These are phyloP conservation scores for Arctium minus DNA, from an alignment of 129 eudicot species.

Conservation along the genomic window DNA sequence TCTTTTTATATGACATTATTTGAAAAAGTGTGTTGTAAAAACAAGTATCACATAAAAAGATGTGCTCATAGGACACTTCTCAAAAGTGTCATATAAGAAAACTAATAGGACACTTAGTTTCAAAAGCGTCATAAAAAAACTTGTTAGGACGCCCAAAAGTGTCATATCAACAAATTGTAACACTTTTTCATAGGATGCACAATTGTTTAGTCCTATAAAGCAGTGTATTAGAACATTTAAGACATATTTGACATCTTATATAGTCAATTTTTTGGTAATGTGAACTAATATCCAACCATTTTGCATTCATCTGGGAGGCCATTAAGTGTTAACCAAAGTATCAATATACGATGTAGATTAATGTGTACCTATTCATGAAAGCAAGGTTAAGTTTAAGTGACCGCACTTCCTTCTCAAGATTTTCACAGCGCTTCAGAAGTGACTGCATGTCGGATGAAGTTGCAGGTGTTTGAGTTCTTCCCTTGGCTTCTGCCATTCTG, in stretches of 20 bases:
- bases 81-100: too few species aligned
- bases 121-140: neutral
- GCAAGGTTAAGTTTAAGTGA: constrained; percentile 81
- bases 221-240: neutral
- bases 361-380: constrained; percentile 77
- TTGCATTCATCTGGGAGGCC: too few species aligned
- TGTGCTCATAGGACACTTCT: too few species aligned
- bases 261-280: too few species aligned
- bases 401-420: constrained; percentile 89
- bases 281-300: too few species aligned
- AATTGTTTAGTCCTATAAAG: neutral
- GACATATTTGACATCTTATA: neutral
- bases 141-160: neutral
- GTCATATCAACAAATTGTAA: neutral
- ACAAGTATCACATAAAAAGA: neutral
- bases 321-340: too few species aligned
- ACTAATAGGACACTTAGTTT: neutral
- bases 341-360: neutral
- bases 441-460: constrained; percentile 82
- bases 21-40: neutral
- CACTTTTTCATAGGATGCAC: neutral
- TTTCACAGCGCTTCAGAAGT: constrained; percentile 70
- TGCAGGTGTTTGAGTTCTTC: constrained; percentile 62
- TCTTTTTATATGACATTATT: too few species aligned
- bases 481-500: constrained; percentile 97